phyloP scores from a whole-genome alignment of 345 rosid species.

The Toxicodendron radicans region DNA sequence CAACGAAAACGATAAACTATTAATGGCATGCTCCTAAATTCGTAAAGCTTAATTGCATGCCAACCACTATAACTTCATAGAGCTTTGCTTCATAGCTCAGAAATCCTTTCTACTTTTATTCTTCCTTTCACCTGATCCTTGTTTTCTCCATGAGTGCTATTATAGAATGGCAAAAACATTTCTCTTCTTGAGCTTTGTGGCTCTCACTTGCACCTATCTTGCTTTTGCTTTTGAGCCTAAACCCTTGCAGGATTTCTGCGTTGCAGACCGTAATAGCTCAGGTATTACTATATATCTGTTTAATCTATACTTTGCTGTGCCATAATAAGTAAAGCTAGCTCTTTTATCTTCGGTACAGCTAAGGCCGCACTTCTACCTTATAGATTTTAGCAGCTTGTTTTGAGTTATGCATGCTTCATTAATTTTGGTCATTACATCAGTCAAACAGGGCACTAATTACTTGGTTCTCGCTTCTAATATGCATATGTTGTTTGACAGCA shows the following conservation, averaged over 20 bases:
- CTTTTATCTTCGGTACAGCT: too few relatives aligned
- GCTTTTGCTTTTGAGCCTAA: constrained; percentile 25
- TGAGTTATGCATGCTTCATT: too few relatives aligned
- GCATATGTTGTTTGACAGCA: constrained; percentile 2
- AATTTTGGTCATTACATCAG: too few relatives aligned
- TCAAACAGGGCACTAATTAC: too few relatives aligned
- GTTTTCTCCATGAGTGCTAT: background rate
- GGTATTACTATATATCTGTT: background rate
- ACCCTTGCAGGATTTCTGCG: constrained; percentile 32
- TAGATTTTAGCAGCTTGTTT: too few relatives aligned
- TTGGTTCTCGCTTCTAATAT: background rate
- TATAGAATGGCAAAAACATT: constrained; percentile 3
- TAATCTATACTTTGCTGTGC: too few relatives aligned
- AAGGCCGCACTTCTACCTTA: too few relatives aligned
- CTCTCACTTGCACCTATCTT: constrained; percentile 1
- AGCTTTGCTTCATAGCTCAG: constrained; percentile 11
- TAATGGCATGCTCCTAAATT: too few relatives aligned
- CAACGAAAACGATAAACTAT: too few relatives aligned
- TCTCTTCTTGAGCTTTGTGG: constrained; percentile 6
- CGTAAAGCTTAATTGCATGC: background rate
- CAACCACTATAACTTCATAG: background rate
- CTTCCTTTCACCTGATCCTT: background rate
- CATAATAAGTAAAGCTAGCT: too few relatives aligned
- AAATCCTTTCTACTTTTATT: background rate
- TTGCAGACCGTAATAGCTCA: constrained; percentile 19